phyloP scores from a whole-genome alignment of 495 filamentous ascomycete species.

The Penicillium herquei region DNA sequence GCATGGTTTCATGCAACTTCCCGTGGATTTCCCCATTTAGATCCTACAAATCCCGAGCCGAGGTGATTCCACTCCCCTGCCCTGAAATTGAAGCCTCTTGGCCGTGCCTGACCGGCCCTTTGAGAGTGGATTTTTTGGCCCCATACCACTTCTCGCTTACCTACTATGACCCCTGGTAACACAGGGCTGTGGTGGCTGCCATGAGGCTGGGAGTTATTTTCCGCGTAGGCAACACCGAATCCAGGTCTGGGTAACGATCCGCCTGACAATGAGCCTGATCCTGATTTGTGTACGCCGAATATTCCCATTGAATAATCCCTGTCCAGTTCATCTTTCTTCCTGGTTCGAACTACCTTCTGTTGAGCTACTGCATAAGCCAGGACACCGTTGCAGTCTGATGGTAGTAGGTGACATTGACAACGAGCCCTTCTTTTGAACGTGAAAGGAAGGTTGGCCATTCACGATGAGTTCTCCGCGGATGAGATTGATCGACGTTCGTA shows the following conservation, averaged over 20 bases:
- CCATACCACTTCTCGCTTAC: background rate
- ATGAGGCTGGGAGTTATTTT: conserved; percentile 24
- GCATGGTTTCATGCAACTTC: conserved; percentile 22
- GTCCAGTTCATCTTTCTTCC: background rate
- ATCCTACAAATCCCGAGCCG: background rate
- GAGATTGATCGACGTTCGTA: background rate
- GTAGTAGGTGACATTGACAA: conserved; percentile 2
- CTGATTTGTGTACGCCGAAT: conserved; percentile 13
- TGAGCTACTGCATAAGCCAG: conserved; percentile 8
- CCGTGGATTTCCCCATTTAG: conserved; percentile 18
- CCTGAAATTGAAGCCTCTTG: background rate
- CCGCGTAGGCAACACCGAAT: conserved; percentile 12
- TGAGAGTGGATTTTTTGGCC: background rate
- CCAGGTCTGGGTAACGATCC: conserved; percentile 9
- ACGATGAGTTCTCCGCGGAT: background rate
- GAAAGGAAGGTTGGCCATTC: background rate
- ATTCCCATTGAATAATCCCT: conserved; percentile 12
- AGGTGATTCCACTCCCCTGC: background rate
- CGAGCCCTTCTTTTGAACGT: conserved; percentile 1
- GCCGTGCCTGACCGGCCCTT: background rate
- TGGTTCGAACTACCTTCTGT: conserved; percentile 3
- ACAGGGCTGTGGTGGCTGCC: conserved; percentile 25
- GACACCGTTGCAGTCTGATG: conserved; percentile 14
- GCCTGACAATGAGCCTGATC: conserved; percentile 5
- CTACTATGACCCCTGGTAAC: conserved; percentile 9